These are phyloP conservation scores for Coprinopsis cinerea DNA, from an alignment of 768 basidiomycete genomes.

Conservation along the genomic window DNA sequence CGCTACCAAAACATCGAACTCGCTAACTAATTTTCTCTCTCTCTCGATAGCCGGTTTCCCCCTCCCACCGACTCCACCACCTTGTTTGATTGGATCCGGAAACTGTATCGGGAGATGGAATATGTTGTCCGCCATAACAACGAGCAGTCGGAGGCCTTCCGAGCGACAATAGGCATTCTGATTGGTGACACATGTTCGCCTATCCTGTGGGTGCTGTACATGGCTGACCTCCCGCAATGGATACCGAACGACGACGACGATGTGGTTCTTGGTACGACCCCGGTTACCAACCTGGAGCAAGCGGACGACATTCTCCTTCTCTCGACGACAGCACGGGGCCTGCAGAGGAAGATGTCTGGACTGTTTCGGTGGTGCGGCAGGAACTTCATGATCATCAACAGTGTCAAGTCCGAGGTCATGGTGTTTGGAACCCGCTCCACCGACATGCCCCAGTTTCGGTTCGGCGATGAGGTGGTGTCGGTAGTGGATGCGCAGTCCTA, in stretches of 20 bases:
- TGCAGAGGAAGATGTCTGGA: neutral
- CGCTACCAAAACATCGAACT: too few relatives aligned
- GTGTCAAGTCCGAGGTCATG: neutral
- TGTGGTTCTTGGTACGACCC: neutral
- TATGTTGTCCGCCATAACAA: neutral
- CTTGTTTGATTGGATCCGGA: neutral
- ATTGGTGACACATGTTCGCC: neutral
- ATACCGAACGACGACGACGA: too few relatives aligned
- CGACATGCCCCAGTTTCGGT: too few relatives aligned
- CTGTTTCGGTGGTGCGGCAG: neutral
- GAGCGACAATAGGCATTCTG: neutral
- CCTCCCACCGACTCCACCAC: too few relatives aligned
- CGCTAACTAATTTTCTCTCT: too few relatives aligned
- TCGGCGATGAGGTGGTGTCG: too few relatives aligned
- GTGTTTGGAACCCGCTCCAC: too few relatives aligned
- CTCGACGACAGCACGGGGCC: neutral
- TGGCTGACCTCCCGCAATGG: neutral
- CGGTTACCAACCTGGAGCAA: neutral
- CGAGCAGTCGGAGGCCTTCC: neutral
- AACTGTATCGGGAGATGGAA: neutral
- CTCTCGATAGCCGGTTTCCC: too few relatives aligned
- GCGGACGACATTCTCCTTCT: neutral
- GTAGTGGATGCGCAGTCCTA: too few relatives aligned
- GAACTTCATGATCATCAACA: neutral
- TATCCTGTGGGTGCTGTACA: neutral